Conservation (phyloP, 1,139 yeast species). For the Diutina ranongensis region DNA sequence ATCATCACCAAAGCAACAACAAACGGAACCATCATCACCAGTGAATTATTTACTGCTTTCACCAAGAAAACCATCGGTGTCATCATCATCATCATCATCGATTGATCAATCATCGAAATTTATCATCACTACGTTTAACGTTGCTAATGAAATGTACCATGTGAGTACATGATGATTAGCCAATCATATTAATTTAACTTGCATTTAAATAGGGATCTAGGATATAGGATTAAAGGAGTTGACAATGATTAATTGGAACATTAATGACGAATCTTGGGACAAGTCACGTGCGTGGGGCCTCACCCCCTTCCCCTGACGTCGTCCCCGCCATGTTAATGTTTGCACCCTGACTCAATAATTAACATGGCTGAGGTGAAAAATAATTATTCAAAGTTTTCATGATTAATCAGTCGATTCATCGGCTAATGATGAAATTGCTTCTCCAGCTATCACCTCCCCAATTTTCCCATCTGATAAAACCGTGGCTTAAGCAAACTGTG, state of each 20-base stretch:
- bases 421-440: too few relatives aligned
- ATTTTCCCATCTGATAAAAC: neutral
- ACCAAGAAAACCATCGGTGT: neutral
- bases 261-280: too few relatives aligned
- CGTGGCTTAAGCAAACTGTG: slow-evolving; percentile 6
- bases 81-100: neutral
- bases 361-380: too few relatives aligned
- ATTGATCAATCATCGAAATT: neutral
- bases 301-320: too few relatives aligned
- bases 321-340: too few relatives aligned
- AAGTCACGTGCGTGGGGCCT: too few relatives aligned
- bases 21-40: neutral
- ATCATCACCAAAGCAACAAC: neutral
- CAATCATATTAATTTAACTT: neutral
- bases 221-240: too few relatives aligned
- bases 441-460: neutral
- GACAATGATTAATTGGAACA: too few relatives aligned
- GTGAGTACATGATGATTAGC: neutral
- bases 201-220: too few relatives aligned
- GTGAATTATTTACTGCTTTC: neutral
- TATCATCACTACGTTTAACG: slow-evolving; percentile 4
- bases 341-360: too few relatives aligned
- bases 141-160: slow-evolving; percentile 1
- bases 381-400: too few relatives aligned
- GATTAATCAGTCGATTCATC: too few relatives aligned